These are phyloP conservation scores for Castanopsis chinensis DNA, from an alignment of 306 rosid species.

Conservation along the genomic window DNA sequence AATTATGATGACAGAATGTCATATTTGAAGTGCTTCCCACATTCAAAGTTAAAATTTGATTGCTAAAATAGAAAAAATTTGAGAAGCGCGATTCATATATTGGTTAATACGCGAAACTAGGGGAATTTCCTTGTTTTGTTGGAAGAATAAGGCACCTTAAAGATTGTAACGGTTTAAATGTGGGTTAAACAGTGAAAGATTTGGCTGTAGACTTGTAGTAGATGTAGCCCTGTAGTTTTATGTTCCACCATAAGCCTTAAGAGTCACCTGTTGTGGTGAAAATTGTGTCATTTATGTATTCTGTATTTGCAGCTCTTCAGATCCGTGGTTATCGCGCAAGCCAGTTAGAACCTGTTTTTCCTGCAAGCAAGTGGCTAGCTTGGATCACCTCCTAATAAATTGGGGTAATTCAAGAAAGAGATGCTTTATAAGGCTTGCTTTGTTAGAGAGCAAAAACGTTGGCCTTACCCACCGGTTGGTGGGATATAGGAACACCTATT, in stretches of 20 bases:
- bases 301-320: conserved; percentile 48
- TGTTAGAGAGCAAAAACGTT: conserved; percentile 32
- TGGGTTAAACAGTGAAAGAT: not conserved
- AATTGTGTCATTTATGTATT: not conserved
- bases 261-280: not conserved
- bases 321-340: conserved; percentile 30
- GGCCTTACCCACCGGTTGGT: conserved; percentile 17
- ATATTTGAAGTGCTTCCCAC: not conserved
- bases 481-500: conserved; percentile 44
- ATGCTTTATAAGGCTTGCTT: conserved; percentile 43
- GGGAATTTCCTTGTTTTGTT: not conserved
- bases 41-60: not conserved
- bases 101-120: not conserved
- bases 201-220: not conserved
- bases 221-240: not conserved
- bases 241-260: not conserved
- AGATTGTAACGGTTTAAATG: not conserved
- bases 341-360: conserved; percentile 28
- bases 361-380: conserved; percentile 41
- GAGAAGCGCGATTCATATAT: not conserved
- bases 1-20: not conserved
- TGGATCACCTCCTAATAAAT: conserved; percentile 45
- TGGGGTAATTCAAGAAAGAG: conserved; percentile 72
- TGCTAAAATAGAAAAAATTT: not conserved
- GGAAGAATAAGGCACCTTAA: not conserved